phyloP scores from a whole-genome alignment of 139 green algal species.

The Tetratostichococcus sp. region DNA sequence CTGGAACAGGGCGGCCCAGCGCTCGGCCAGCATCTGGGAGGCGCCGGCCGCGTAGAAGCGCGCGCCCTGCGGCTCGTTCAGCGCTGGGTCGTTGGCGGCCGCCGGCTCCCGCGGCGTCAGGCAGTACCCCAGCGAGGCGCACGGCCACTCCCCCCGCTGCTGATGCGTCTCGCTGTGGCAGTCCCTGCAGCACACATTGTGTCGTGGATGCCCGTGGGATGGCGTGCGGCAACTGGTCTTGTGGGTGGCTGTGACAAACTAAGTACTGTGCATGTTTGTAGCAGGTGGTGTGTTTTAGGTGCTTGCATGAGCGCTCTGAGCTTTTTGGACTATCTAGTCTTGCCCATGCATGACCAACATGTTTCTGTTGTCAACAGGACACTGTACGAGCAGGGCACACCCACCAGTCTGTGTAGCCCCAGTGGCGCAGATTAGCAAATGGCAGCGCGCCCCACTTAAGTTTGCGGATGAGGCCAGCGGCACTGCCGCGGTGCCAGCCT shows the following conservation, averaged over 20 bases:
- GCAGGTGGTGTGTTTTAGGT: too few relatives aligned
- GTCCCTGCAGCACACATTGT: background rate
- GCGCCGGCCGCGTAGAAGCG: background rate
- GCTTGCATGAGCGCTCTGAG: too few relatives aligned
- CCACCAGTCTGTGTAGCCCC: background rate
- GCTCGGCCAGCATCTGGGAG: background rate
- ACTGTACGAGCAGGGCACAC: too few relatives aligned
- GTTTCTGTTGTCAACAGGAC: too few relatives aligned
- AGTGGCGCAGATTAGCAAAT: constrained; percentile 10
- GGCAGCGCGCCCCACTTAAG: constrained; percentile 7
- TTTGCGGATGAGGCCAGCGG: background rate
- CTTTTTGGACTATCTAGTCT: too few relatives aligned
- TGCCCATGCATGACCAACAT: too few relatives aligned
- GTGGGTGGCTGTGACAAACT: too few relatives aligned
- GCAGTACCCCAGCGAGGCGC: background rate
- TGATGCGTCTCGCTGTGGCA: background rate
- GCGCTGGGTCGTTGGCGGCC: too few relatives aligned
- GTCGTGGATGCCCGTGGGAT: too few relatives aligned
- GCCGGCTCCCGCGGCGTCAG: background rate
- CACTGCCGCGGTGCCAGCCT: constrained; percentile 1
- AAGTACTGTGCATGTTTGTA: too few relatives aligned
- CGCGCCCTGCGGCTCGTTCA: background rate
- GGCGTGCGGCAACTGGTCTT: too few relatives aligned
- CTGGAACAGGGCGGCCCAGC: background rate
- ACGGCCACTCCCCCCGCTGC: background rate